These are phyloP conservation scores for Phytophthora cryptogea DNA, from an alignment of 352 stramenopile genomes.

Conservation along the genomic window DNA sequence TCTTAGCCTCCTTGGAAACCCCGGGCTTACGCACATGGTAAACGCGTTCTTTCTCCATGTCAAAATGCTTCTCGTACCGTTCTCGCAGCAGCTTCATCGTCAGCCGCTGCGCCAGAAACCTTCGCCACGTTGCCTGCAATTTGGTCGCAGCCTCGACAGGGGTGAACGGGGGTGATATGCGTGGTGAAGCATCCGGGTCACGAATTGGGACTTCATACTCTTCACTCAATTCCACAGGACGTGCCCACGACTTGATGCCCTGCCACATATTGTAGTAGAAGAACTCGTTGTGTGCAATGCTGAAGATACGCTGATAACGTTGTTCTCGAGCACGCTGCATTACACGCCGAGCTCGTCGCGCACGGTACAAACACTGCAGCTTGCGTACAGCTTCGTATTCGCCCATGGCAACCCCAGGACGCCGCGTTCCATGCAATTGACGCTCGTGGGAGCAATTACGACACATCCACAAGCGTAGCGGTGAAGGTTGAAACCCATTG, in stretches of 20 bases:
- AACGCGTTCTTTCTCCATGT: slow-evolving; percentile 54
- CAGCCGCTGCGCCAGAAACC: slow-evolving; percentile 31
- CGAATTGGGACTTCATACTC: slow-evolving; percentile 70
- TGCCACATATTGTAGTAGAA: slow-evolving; percentile 84
- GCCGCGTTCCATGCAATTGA: slow-evolving; percentile 59
- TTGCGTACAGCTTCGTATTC: slow-evolving; percentile 82
- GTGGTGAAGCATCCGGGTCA: slow-evolving; percentile 59
- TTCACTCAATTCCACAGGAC: slow-evolving; percentile 40
- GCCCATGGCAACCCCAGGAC: slow-evolving; percentile 40
- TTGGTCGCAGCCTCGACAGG: slow-evolving; percentile 50
- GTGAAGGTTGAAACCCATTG: slow-evolving; percentile 71
- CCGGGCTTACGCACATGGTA: slow-evolving; percentile 48
- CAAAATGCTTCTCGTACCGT: slow-evolving; percentile 75
- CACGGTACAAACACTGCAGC: slow-evolving; percentile 71
- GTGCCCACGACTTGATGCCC: slow-evolving; percentile 50
- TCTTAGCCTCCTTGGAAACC: slow-evolving; percentile 9
- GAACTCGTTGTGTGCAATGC: slow-evolving; percentile 72
- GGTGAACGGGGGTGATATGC: slow-evolving; percentile 57
- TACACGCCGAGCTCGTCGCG: slow-evolving; percentile 47
- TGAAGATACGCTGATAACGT: slow-evolving; percentile 77
- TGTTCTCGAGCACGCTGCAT: slow-evolving; percentile 61
- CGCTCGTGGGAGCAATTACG: slow-evolving; percentile 76
- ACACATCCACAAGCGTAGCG: slow-evolving; percentile 69
- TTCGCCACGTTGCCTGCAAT: slow-evolving; percentile 50
- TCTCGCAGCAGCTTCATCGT: slow-evolving; percentile 32